Conservation (phyloP, 1,284 basidiomycete species). For the Polyporus tsugae region DNA sequence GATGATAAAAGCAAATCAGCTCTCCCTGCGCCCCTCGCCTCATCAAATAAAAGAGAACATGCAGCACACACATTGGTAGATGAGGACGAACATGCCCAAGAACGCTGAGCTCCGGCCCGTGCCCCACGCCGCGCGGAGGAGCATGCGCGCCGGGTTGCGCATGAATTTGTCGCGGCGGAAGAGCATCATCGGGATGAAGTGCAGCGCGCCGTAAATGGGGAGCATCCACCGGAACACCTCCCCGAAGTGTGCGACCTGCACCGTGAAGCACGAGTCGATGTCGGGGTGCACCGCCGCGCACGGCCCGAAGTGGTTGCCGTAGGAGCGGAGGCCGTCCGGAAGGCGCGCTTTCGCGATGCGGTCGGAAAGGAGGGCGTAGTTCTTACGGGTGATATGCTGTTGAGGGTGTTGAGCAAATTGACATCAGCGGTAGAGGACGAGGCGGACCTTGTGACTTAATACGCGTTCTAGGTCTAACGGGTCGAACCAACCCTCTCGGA, state of each 20-base stretch:
- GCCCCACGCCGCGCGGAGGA: conserved; percentile 73
- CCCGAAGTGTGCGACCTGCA: conserved; percentile 80
- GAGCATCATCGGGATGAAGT: conserved; percentile 86
- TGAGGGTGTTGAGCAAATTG: conserved; percentile 27
- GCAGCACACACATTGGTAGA: conserved; percentile 77
- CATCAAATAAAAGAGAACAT: background rate
- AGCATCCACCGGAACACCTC: conserved; percentile 88
- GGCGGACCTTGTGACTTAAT: conserved; percentile 56
- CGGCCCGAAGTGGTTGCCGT: conserved; percentile 65
- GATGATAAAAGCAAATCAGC: background rate
- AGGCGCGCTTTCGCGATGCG: conserved; percentile 45
- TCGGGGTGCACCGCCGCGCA: conserved; percentile 85
- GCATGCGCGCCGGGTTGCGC: conserved; percentile 68
- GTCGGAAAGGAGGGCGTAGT: conserved; percentile 47
- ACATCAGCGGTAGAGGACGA: background rate
- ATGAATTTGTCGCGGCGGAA: conserved; percentile 74
- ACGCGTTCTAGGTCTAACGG: conserved; percentile 63
- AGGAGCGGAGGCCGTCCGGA: conserved; percentile 45
- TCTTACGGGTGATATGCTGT: conserved; percentile 52
- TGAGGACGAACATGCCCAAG: conserved; percentile 84
- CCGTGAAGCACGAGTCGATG: conserved; percentile 72
- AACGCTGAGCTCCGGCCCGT: conserved; percentile 90
- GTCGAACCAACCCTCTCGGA: conserved; percentile 66
- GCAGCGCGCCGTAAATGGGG: conserved; percentile 88
- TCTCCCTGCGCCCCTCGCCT: background rate